Evolutionary conservation across 805 yeast species (phyloP), one percentile per base, ranked within the genome.

Genomic region (Metschnikowia lochheadii): DNA sequence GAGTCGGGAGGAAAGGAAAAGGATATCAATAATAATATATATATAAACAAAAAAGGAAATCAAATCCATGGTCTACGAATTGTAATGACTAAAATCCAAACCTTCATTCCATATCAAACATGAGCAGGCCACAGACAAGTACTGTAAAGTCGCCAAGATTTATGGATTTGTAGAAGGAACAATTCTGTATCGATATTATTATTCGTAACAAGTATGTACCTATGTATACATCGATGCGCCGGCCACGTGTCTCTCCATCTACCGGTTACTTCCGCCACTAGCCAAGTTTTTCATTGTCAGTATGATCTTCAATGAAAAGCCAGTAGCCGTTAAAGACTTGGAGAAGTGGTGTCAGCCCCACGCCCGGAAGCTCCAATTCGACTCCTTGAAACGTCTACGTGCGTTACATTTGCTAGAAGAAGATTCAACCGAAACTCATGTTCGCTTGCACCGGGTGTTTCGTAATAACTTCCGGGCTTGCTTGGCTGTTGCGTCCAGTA

Each of bases 221-320:
- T 21, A 21, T 21, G 1, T 21, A 21, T 4, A 21, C 23, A 21
- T n/a, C 68, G 84, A 82, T 59, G 66, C 68, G 46, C 96, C 99
- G 2, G 96, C 97, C 11, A 89, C 99, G 49, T 90, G 97, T 64
- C 75, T 94, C 43, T 95, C 99, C 2, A 84, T 94, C n/a, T 91
- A 85, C 65, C 77, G 99, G 55, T 73, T 94, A 52, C 75, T 94
- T 15, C 97, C 99, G 0, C 83, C 91, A 21, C 68, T 94, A 56
- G 96, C 97, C 29, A 91, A 92, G 64, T 86, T 89, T 66, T 85
- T 86, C 61, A 83, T 92, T 45, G 85, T 89, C 89, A 78, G 91
- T 10, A 81, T 91, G 85, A 73, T 95, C 17, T 94, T 89, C 68
- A 81, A 84, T 59, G 94, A 88, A 49, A 80, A 80, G 46, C 87